Percentiles rank a stretch among this genome's conserved stretches.
These are phyloP conservation scores for Furcasterigmium furcatum DNA, from an alignment of 2,329 filamentous ascomycete species.

Conservation along the genomic window DNA sequence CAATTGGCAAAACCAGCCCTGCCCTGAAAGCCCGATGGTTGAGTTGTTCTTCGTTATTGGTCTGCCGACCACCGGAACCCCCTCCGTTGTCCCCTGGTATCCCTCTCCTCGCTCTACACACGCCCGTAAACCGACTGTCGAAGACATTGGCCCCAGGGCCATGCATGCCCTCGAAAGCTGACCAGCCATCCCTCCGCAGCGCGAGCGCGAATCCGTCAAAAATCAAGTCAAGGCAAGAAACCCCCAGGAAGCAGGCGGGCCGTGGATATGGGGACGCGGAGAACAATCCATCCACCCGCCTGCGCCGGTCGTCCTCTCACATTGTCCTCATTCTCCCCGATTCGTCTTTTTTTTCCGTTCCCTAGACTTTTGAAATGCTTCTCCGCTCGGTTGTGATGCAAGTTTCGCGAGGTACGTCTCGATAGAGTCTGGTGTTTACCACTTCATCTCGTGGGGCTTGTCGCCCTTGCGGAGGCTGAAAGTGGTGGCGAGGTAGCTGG, in stretches of 20 bases:
- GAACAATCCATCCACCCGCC: no score
- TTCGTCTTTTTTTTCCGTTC: constrained; percentile 5
- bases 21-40: constrained; percentile 8
- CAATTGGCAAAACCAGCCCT: constrained; percentile 60
- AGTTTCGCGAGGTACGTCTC: constrained; percentile 1
- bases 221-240: no score
- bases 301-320: no score
- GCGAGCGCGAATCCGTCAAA: no score
- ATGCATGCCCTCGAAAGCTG: no score
- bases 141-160: no score
- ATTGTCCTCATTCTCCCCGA: constrained; percentile 22
- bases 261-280: no score
- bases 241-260: no score
- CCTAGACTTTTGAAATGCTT: not conserved
- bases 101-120: not conserved
- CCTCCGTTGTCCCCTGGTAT: not conserved
- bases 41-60: constrained; percentile 5
- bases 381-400: not conserved
- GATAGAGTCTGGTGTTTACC: constrained; percentile 57
- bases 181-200: no score
- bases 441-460: constrained; percentile 99
- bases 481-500: constrained; percentile 89
- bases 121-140: constrained; percentile 32
- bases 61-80: not conserved
- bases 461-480: constrained; percentile 99